Conservation (phyloP, 768 basidiomycete species). For the Termitomyces sp. region DNA sequence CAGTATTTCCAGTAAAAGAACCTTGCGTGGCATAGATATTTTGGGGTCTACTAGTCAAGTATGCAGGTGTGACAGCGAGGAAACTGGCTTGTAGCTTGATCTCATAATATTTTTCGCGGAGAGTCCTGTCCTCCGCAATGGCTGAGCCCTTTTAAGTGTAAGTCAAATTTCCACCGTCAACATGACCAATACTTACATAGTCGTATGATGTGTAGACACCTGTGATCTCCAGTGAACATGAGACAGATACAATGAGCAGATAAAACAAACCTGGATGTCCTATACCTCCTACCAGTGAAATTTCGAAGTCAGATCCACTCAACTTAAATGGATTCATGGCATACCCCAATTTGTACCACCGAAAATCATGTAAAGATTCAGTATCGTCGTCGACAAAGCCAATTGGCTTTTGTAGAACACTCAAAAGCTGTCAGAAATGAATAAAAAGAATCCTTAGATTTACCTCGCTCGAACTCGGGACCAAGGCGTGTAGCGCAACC, state of each 20-base stretch:
- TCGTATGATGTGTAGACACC: constrained; percentile 44
- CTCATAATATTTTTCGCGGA: constrained; percentile 52
- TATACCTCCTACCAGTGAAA: constrained; percentile 23
- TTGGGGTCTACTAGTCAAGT: constrained; percentile 41
- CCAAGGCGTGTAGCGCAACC: constrained; percentile 31
- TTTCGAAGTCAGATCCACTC: background rate
- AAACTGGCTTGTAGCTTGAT: constrained; percentile 50
- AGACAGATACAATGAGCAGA: background rate
- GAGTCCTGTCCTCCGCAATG: constrained; percentile 47
- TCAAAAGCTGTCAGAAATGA: constrained; percentile 9
- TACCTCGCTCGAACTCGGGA: constrained; percentile 43
- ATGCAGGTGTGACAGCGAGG: constrained; percentile 46
- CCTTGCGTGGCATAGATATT: constrained; percentile 38
- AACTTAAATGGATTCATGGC: background rate
- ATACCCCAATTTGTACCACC: constrained; percentile 50
- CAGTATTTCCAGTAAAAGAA: constrained; percentile 44
- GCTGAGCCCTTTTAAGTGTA: constrained; percentile 36
- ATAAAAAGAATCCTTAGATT: background rate
- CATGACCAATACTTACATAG: constrained; percentile 25
- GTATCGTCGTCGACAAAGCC: constrained; percentile 42
- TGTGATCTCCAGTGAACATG: constrained; percentile 8
- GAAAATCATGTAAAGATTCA: constrained; percentile 49
- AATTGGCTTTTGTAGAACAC: constrained; percentile 47
- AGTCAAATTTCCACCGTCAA: background rate
- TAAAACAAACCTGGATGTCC: constrained; percentile 29